Percentiles rank a stretch among this genome's conserved stretches.
Conservation (phyloP, 306 rosid genomes). For the Cicer cuneatum region DNA sequence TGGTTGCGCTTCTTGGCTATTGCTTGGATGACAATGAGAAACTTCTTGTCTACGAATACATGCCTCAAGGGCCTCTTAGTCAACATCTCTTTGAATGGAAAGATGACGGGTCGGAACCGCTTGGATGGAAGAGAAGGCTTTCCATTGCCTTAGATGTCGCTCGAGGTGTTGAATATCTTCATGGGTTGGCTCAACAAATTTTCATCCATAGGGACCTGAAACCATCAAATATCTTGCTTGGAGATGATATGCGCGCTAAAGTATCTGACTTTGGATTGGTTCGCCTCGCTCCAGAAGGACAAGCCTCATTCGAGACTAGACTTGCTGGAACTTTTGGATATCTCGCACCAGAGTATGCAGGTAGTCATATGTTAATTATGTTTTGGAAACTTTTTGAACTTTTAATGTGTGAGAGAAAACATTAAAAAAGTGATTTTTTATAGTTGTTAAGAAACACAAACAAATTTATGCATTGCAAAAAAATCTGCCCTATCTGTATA, state of each 20-base stretch:
- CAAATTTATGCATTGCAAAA: not conserved
- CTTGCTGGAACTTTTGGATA: conserved; percentile 97
- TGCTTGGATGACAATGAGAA: conserved; percentile 90
- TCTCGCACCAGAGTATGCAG: conserved; percentile 96
- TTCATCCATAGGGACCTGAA: conserved; percentile 94
- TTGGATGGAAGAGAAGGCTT: conserved; percentile 87
- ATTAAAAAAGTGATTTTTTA: not conserved
- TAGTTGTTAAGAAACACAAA: not conserved
- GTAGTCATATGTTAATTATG: conserved; percentile 44
- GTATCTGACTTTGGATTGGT: conserved; percentile 95
- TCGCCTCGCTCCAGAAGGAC: conserved; percentile 94
- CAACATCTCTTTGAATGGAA: conserved; percentile 68
- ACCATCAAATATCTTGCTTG: conserved; percentile 92
- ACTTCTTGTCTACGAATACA: conserved; percentile 92
- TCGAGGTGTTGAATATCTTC: conserved; percentile 92
- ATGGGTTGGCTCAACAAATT: conserved; percentile 81
- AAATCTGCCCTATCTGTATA: not conserved
- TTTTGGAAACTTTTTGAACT: not conserved
- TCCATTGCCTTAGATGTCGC: conserved; percentile 92
- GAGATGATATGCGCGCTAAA: conserved; percentile 90
- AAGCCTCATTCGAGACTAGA: conserved; percentile 75
- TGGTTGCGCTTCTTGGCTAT: conserved; percentile 84
- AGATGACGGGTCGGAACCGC: conserved; percentile 62
- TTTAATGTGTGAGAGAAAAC: not conserved
- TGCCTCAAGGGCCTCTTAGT: conserved; percentile 96